Base-by-base conservation (phyloP, 2,329 filamentous ascomycete genomes). In the Pseudogymnoascus sp. region DNA sequence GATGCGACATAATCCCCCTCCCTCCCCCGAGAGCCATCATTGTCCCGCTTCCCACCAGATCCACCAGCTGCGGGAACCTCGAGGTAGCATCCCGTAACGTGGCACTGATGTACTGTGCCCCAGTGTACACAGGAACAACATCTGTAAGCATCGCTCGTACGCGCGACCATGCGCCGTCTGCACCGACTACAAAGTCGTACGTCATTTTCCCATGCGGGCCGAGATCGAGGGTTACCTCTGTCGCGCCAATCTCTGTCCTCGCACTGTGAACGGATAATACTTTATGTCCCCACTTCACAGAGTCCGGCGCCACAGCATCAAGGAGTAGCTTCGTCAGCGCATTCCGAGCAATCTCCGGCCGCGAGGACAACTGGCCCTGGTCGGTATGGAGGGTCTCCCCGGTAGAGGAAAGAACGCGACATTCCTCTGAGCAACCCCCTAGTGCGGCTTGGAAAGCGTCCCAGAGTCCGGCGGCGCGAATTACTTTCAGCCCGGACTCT, bases 391-490 rank as follows among this genome's bases (percentile, higher is more conserved):
- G 35, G 11, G 72, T 62, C 2, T 61, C 62, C 11, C 71, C 74
- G 11, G 54, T 59, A 2, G 67, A 70, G 12, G 76, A 70, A 0
- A 74, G 67, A 9, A 79, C 57, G 50, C 73, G 74, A 37, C 73
- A 60, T 1, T 69, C 71, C 41, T 81, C 74, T 60, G 71, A 71
- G 63, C 79, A 79, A 3, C 76, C 76, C 33, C 73, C 71, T 1
- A 75, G 74, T n/a, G 76, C 67, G 33, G 72, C 65, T 1, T 70
- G 58, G 65, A 82, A 83, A 14, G 74, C 67, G 2, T 77, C 73
- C 61, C 69, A 76, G 12, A 83, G 69, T 0, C 76, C 78, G 12
- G 75, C 76, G 59, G 76, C 75, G 5, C 70, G 70, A 6, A 83
- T 67, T 0, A 78, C 80, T 2, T 71, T 68, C 4, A 79, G 74